Evolutionary conservation across 306 rosid species (phyloP).

Genomic region (Prinsepia uniflora): DNA sequence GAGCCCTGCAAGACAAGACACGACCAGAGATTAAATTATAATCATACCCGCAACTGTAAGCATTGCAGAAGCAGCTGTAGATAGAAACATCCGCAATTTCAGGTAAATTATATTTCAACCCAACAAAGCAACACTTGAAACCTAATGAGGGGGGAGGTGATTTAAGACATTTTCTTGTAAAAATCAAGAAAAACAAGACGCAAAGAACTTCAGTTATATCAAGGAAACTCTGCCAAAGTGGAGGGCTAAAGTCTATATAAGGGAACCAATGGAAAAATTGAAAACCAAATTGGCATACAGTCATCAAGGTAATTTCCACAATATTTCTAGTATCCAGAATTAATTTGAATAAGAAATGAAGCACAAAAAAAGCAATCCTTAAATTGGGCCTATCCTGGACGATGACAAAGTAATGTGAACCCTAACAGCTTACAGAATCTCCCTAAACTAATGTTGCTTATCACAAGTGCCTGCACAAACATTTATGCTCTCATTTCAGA

Average conservation of each 20-base stretch:
- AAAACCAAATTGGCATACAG: neutral
- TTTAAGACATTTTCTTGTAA: neutral
- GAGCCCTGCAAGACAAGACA: constrained; percentile 56
- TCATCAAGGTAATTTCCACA: neutral
- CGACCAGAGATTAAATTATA: constrained; percentile 24
- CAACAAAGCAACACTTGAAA: neutral
- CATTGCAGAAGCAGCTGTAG: neutral
- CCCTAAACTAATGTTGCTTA: constrained; percentile 1
- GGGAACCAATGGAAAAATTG: neutral
- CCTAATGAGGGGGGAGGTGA: neutral
- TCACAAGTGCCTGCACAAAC: neutral
- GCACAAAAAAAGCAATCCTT: neutral
- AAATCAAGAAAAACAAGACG: neutral
- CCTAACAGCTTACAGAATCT: neutral
- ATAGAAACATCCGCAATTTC: neutral
- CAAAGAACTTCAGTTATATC: neutral
- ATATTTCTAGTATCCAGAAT: neutral
- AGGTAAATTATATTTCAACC: neutral
- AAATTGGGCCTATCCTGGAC: neutral
- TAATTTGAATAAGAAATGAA: neutral
- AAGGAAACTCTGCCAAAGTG: neutral
- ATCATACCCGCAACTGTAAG: neutral
- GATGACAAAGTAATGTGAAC: neutral
- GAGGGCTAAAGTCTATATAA: too few relatives aligned
- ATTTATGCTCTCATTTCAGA: neutral